phyloP scores from a whole-genome alignment of 2,329 filamentous ascomycete genomes.

The Alternaria angustiovoidea region DNA sequence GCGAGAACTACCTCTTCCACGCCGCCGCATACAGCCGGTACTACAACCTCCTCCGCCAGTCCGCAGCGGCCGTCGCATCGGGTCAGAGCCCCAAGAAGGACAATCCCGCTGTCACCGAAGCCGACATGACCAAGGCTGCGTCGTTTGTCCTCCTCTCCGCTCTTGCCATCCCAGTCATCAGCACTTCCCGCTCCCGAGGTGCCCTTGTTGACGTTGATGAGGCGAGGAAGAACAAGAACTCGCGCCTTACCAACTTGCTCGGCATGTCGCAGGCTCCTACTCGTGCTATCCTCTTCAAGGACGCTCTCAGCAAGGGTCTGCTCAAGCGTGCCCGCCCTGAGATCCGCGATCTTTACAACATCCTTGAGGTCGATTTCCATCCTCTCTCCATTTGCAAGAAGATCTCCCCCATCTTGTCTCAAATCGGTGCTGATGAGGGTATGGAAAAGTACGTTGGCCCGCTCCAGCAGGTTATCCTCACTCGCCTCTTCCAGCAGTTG shows the following conservation, averaged over 20 bases:
- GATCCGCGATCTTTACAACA: slow-evolving; percentile 97
- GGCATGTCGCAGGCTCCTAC: slow-evolving; percentile 92
- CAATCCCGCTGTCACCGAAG: slow-evolving; percentile 87
- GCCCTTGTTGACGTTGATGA: slow-evolving; percentile 97
- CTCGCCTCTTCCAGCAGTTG: slow-evolving; percentile 96
- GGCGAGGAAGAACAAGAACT: slow-evolving; percentile 98
- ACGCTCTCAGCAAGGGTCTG: slow-evolving; percentile 92
- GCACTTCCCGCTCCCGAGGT: slow-evolving; percentile 93
- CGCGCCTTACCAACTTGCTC: slow-evolving; percentile 91
- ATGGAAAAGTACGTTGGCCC: slow-evolving; percentile 98
- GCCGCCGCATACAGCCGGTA: slow-evolving; percentile 97
- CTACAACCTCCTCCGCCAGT: slow-evolving; percentile 95
- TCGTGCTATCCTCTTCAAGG: slow-evolving; percentile 90
- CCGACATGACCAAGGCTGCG: slow-evolving; percentile 90
- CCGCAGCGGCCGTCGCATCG: slow-evolving; percentile 79
- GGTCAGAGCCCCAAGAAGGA: slow-evolving; percentile 93
- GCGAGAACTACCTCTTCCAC: slow-evolving; percentile 99
- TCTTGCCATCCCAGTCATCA: slow-evolving; percentile 98
- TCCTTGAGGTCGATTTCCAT: slow-evolving; percentile 98
- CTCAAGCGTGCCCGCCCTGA: slow-evolving; percentile 92
- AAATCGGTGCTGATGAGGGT: slow-evolving; percentile 92
- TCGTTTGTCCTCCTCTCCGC: slow-evolving; percentile 96
- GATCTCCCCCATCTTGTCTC: slow-evolving; percentile 92
- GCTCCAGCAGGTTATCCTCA: slow-evolving; percentile 97
- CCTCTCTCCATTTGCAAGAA: slow-evolving; percentile 98